Evolutionary conservation across 352 stramenopile species (phyloP), one percentile per base, ranked within the genome.

Genomic region (Aphanomyces euteiches): DNA sequence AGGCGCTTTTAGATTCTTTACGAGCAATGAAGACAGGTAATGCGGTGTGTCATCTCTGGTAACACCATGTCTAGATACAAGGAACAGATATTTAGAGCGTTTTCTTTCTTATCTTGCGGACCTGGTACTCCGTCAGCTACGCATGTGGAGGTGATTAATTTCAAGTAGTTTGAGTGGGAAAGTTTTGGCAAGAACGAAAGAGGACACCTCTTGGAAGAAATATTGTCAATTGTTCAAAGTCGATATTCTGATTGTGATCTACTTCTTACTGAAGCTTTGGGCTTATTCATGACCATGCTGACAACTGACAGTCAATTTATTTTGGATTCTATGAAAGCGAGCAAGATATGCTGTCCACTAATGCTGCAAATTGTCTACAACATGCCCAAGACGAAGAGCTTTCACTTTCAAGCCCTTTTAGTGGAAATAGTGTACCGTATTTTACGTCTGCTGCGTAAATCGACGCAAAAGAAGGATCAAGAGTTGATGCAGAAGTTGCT

Each of bases 341-440:
- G 64, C 40, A 28, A 15, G 5, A 38, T 21, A 10, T 70, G 64
- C 47, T n/a, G 59, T 34, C 64, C 64, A 4, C 28, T 53, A 15
- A 36, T 70, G 17, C 28, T 70, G 3, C 19, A 63, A 7, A 63
- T 70, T 17, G 47, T 54, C 7, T 70, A 47, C 54, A 70, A 70
- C 54, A 50, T 70, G 15, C 37, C 64, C n/a, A 70, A 70, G 47
- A 48, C 53, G 10, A 70, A 70, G 40, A 47, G 17, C n/a, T 70
- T 70, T 48, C 64, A 61, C 40, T 63, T 70, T 17, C 64, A 70
- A 70, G 64, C 64, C 8, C 40, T 70, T n/a, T 19, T 70, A 10
- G 19, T 70, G 7, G 64, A 70, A 50, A 43, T 70, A 19, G 48
- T 70, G 13, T 70, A 70, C 21, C 64, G 64, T 47, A 21, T 63